Percentiles rank a stretch among this genome's conserved stretches.
These are phyloP conservation scores for Penicillium steckii DNA, from an alignment of 495 filamentous ascomycete species.

Conservation along the genomic window DNA sequence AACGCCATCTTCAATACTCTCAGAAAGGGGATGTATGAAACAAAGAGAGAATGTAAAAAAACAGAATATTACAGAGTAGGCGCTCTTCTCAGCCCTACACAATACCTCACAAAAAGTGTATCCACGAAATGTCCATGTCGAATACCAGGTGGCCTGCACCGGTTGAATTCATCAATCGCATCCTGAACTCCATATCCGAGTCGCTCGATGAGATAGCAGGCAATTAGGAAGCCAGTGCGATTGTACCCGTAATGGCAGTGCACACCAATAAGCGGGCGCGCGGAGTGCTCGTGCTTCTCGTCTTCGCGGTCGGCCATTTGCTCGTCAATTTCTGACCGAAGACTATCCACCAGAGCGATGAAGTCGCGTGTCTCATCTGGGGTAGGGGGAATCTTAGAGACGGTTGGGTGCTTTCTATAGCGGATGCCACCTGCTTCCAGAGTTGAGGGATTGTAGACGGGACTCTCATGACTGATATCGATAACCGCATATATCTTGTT, in stretches of 20 bases:
- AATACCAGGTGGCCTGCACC: constrained; percentile 75
- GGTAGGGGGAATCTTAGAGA: constrained; percentile 87
- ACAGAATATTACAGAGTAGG: constrained; percentile 51
- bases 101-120: constrained; percentile 78
- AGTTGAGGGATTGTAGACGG: constrained; percentile 78
- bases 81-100: constrained; percentile 52
- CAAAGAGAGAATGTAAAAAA: too few species aligned
- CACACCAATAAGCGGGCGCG: constrained; percentile 67
- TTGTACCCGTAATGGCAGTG: constrained; percentile 98
- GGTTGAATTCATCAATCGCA: constrained; percentile 78
- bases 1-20: constrained; percentile 14
- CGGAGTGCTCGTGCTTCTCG: constrained; percentile 43
- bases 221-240: constrained; percentile 85
- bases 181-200: constrained; percentile 68
- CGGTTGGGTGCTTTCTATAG: constrained; percentile 86
- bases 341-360: constrained; percentile 71
- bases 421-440: constrained; percentile 69
- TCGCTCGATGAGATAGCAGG: constrained; percentile 86
- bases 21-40: constrained; percentile 1
- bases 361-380: constrained; percentile 74
- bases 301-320: constrained; percentile 10
- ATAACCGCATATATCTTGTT: constrained; percentile 70
- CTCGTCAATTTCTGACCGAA: constrained; percentile 48
- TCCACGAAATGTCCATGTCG: constrained; percentile 88
- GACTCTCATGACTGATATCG: constrained; percentile 84